Percentiles rank a stretch among this genome's conserved stretches.
phyloP scores from a whole-genome alignment of 2,329 filamentous ascomycete genomes.

The Gnomoniopsis sp. region DNA sequence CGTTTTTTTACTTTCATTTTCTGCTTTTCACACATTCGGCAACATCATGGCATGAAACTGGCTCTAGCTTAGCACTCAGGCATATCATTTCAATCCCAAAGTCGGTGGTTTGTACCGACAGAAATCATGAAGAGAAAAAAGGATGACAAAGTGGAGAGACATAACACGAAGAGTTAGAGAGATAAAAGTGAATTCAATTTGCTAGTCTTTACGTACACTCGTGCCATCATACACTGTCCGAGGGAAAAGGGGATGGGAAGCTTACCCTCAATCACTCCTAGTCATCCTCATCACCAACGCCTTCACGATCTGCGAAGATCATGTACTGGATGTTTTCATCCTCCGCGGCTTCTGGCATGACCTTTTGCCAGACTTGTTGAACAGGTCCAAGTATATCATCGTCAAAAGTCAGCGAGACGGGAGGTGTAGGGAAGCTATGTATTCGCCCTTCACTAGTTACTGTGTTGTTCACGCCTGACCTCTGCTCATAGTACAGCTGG shows the following conservation, averaged over 20 bases:
- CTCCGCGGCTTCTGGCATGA: constrained; percentile 48
- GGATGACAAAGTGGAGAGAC: background rate
- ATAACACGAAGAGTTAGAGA: background rate
- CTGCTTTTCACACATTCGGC: background rate
- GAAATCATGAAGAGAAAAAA: background rate
- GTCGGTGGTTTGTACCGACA: background rate
- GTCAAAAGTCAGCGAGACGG: constrained; percentile 69
- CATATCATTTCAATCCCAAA: background rate
- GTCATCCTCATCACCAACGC: constrained; percentile 52
- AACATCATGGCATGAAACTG: background rate
- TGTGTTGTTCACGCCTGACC: background rate
- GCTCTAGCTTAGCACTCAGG: constrained; percentile 2
- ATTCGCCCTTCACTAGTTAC: constrained; percentile 37
- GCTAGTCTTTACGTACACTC: constrained; percentile 19
- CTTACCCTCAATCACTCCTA: constrained; percentile 36
- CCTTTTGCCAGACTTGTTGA: constrained; percentile 64
- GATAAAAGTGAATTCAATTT: constrained; percentile 13
- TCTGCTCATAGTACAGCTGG: constrained; percentile 55
- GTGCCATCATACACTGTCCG: constrained; percentile 9
- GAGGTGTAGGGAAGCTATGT: constrained; percentile 55
- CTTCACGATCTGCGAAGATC: constrained; percentile 73
- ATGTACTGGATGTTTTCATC: constrained; percentile 59
- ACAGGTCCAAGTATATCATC: constrained; percentile 68
- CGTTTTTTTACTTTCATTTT: background rate
- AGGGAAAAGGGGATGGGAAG: background rate